Base-by-base conservation (phyloP, 208 protist species). In the Herpetomonas tarakana region DNA sequence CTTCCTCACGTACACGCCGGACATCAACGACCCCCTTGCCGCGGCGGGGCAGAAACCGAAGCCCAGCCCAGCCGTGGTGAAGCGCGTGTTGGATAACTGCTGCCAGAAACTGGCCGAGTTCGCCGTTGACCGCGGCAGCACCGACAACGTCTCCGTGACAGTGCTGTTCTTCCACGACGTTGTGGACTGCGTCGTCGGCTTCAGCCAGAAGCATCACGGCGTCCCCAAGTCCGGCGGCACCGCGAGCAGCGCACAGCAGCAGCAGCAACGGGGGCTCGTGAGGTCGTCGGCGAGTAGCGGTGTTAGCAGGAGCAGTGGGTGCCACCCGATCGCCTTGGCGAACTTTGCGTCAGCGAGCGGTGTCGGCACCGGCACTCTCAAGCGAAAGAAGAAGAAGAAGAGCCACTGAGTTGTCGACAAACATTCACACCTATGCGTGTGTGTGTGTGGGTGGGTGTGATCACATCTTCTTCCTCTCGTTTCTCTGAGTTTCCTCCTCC, bases 141-240 rank as follows among this genome's bases (percentile, higher is more conserved):
- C 78, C 21, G 86, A 92, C 60, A 92, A 92, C 68, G 86, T 92
- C 18, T 86, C 76, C 4, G 82, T 85, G 12, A 78, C 83, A 65
- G 53, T 92, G 12, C 52, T 92, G 14, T 90, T 89, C 59, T 92
- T 92, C 62, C 86, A 92, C 65, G 76, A 92, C 57, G 78, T 92
- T 14, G 79, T 83, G 2, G 76, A 92, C 35, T 68, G 73, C 24
- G 76, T 92, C 21, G 74, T 73, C 22, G 54, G 71, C 18, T 86
- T 92, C 68, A 67, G 52, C 31, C 66, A 57, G 14, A 46, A 24
- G 47, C 4, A 22, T 24, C 19, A 55, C 21, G 28, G 19, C 16
- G 28, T 3, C 12, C 41, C 9, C 25, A 53, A 26, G 21, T 18
- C 26, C 38, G 45, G 45, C 11, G 25, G 19, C 46, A 18, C 56